Conservation (phyloP, 768 basidiomycete genomes). For the Cystofilobasidium macerans region DNA sequence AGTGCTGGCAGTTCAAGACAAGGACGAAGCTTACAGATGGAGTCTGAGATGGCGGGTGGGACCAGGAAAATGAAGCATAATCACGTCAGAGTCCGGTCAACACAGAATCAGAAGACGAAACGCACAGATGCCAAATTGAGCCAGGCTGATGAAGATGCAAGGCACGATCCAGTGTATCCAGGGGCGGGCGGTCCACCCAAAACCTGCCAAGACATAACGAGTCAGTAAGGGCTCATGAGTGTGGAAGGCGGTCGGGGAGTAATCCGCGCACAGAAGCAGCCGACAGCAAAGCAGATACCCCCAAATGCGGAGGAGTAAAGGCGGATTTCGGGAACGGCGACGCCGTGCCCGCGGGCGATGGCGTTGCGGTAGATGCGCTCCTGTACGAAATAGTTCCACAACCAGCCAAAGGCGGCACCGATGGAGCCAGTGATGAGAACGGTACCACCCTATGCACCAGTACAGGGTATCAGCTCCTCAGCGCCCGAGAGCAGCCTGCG, state of each 20-base stretch:
- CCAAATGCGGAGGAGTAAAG: constrained; percentile 29
- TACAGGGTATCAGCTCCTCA: neutral
- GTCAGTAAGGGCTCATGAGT: too few species aligned
- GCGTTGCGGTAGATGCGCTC: constrained; percentile 25
- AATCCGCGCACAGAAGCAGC: constrained; percentile 28
- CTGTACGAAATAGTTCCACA: constrained; percentile 29
- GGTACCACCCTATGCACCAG: constrained; percentile 19
- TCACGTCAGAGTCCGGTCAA: constrained; percentile 34
- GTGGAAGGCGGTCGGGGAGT: too few species aligned
- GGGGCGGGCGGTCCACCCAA: constrained; percentile 34
- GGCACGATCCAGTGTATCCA: constrained; percentile 31
- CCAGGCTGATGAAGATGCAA: constrained; percentile 29
- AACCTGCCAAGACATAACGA: too few species aligned
- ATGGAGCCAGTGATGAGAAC: constrained; percentile 31
- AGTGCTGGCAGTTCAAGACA: too few species aligned
- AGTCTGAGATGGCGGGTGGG: constrained; percentile 6
- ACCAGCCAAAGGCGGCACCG: constrained; percentile 31
- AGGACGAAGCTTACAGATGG: too few species aligned
- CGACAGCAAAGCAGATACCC: constrained; percentile 33
- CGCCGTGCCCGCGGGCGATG: constrained; percentile 24
- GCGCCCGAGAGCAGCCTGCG: too few species aligned
- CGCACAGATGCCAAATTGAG: constrained; percentile 28
- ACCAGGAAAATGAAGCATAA: constrained; percentile 26
- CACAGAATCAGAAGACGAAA: constrained; percentile 27
- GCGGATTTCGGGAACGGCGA: constrained; percentile 29